Evolutionary conservation across 306 rosid genomes (phyloP), one percentile per base, ranked within the genome.

Genomic region (Begonia peltatifolia): DNA sequence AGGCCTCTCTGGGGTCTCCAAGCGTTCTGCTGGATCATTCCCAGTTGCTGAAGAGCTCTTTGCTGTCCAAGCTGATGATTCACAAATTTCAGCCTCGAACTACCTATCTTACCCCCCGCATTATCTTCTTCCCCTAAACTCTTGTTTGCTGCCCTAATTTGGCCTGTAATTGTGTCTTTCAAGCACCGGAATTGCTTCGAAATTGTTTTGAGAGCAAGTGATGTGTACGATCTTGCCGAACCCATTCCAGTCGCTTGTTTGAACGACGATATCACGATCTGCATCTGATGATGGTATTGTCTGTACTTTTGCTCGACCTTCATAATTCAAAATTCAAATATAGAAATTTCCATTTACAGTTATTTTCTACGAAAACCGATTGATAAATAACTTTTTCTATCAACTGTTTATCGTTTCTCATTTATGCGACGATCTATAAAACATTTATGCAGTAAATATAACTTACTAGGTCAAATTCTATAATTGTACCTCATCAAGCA

Each of bases 1-100:
- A 92, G 68, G 52, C 99, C 99, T 71, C 99, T 64, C 55, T 86
- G 99, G 62, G 99, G 99, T 79, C 99, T 80, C 99, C 99, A 92
- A 61, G 99, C 99, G 59, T 92, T 92, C 64, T 92, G 95, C 74
- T 90, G 92, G 66, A 90, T 83, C 95, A 90, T 90, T 46, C 99
- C 99, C 74, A 90, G 56, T 36, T 90, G 99, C 42, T 90, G 99
- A 16, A 90, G 92, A 65, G 99, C 94, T 57, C 93, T 69, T 35
- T 90, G 99, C 68, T 86, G 99, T 41, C 99, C 53, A 4, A 86
- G 76, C 18, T 90, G 99, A 58, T 90, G 76, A 50, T 92, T 96
- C 1, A 92, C 96, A 58, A 78, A 92, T 53, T 83, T 92, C 9
- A 92, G 79, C 59, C 94, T 75, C 1, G 95, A 85, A 12, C 99